Percentiles rank a stretch among this genome's conserved stretches.
Conservation (phyloP, 1,284 basidiomycete species). For the Erythrobasidium hasegawianum region DNA sequence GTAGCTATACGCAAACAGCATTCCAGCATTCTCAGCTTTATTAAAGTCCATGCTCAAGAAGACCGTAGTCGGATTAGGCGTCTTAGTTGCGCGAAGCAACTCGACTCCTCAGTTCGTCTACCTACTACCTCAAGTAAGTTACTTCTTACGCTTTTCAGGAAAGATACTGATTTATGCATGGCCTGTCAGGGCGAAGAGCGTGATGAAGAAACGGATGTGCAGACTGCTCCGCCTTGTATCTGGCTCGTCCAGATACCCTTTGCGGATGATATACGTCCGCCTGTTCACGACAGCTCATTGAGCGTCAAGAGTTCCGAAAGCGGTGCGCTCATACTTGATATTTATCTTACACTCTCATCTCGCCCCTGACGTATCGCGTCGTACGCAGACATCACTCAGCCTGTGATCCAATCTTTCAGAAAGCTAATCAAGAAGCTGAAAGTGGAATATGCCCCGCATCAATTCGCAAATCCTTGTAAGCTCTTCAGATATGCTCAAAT, state of each 20-base stretch:
- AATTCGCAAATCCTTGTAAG: constrained; percentile 86
- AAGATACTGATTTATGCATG: neutral
- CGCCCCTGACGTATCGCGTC: too few relatives aligned
- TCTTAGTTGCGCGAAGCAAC: constrained; percentile 68
- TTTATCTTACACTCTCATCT: neutral
- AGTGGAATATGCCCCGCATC: constrained; percentile 76
- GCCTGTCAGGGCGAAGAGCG: constrained; percentile 62
- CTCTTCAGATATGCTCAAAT: constrained; percentile 21
- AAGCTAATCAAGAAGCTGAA: constrained; percentile 73
- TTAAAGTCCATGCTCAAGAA: constrained; percentile 77
- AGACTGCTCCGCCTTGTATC: constrained; percentile 82
- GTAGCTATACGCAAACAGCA: constrained; percentile 81
- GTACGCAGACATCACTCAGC: too few relatives aligned
- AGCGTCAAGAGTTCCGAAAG: constrained; percentile 7
- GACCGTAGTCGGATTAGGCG: constrained; percentile 73
- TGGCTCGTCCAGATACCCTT: constrained; percentile 88
- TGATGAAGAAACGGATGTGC: constrained; percentile 63
- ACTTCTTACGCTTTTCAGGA: too few relatives aligned
- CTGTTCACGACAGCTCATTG: constrained; percentile 8
- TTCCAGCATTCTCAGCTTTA: constrained; percentile 82
- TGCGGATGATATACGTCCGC: constrained; percentile 78
- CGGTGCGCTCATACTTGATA: neutral
- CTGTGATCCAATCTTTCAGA: constrained; percentile 68
- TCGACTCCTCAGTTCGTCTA: constrained; percentile 75
- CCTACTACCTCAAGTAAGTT: constrained; percentile 73